These are phyloP conservation scores for Yarrowia yakushimensis DNA, from an alignment of 805 yeast species.

Conservation along the genomic window DNA sequence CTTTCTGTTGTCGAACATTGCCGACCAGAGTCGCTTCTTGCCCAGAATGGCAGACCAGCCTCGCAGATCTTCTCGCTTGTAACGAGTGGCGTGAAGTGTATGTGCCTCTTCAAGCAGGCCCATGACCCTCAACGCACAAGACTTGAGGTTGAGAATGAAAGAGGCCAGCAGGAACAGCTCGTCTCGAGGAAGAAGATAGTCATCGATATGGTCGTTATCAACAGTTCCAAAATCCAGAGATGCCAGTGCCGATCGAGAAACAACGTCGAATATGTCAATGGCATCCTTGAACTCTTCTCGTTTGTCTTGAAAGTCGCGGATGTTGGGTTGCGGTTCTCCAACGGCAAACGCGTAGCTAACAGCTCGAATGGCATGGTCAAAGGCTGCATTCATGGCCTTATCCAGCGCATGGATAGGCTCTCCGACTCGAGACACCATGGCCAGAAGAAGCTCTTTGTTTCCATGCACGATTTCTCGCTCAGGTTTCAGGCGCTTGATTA, in stretches of 20 bases:
- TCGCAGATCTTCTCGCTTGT: background rate
- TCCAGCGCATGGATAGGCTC: background rate
- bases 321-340: background rate
- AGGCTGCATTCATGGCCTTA: conserved; percentile 3
- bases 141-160: conserved; percentile 44
- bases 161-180: conserved; percentile 51
- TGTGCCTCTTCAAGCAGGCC: background rate
- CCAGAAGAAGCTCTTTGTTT: conserved; percentile 40
- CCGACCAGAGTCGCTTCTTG: conserved; percentile 42
- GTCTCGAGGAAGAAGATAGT: conserved; percentile 45
- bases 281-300: conserved; percentile 5
- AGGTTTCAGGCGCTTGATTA: conserved; percentile 29
- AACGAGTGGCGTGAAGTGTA: background rate
- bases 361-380: background rate
- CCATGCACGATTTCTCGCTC: conserved; percentile 42
- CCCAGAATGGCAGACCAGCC: background rate
- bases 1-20: conserved; percentile 39
- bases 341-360: background rate
- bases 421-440: conserved; percentile 38
- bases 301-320: background rate
- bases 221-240: conserved; percentile 8
- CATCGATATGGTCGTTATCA: conserved; percentile 27
- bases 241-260: conserved; percentile 1
- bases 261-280: conserved; percentile 6
- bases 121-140: background rate